A percentile compares a stretch with the other conserved stretches of the same genome.
phyloP scores from a whole-genome alignment of 1,284 basidiomycete genomes.

The Irpex sp. region DNA sequence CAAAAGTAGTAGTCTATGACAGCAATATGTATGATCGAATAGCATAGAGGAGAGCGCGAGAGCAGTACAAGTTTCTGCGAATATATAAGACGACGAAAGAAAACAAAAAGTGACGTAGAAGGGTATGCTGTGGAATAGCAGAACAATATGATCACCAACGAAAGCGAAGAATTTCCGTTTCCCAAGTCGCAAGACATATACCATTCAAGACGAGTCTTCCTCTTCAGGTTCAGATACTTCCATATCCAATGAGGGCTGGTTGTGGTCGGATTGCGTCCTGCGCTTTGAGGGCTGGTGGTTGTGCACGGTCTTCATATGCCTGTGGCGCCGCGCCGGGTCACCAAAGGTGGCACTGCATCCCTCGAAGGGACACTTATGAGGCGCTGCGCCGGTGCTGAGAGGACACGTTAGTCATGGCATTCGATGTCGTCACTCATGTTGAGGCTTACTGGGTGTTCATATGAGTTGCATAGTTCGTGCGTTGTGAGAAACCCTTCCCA shows the following conservation, averaged over 20 bases:
- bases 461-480: conserved; percentile 58
- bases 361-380: conserved; percentile 48
- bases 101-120: background rate
- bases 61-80: background rate
- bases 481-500: conserved; percentile 54
- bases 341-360: conserved; percentile 51
- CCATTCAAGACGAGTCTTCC: conserved; percentile 14
- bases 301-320: conserved; percentile 55
- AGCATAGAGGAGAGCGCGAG: background rate
- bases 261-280: conserved; percentile 38
- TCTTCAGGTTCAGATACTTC: conserved; percentile 15
- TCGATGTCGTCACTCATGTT: background rate
- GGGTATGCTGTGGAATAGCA: background rate
- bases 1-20: background rate
- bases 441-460: conserved; percentile 54
- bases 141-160: background rate
- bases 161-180: background rate
- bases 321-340: conserved; percentile 59
- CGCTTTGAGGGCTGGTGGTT: conserved; percentile 45
- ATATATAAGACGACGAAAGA: background rate
- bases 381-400: conserved; percentile 50
- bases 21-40: background rate
- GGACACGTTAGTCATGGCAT: background rate
- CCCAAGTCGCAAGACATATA: background rate
- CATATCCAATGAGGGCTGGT: conserved; percentile 10